These are phyloP conservation scores for Gentiana dahurica DNA, from an alignment of 257 asterid species.

Conservation along the genomic window DNA sequence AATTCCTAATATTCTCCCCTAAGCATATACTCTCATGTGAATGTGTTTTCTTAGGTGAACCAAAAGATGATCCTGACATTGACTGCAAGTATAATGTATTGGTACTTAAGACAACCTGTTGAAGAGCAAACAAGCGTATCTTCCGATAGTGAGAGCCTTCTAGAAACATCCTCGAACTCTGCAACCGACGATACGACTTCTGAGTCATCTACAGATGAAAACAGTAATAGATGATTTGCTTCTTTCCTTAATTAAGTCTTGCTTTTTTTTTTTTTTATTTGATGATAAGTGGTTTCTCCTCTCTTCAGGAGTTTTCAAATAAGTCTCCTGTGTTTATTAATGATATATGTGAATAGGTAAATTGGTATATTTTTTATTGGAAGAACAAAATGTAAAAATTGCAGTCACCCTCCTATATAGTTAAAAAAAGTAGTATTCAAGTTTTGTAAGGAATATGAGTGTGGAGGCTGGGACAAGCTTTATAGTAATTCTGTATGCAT, in stretches of 20 bases:
- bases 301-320: no score
- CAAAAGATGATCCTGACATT: constrained; percentile 42
- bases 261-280: constrained; percentile 2
- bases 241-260: constrained; percentile 1
- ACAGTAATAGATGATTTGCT: constrained; percentile 35
- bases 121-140: constrained; percentile 22
- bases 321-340: no score
- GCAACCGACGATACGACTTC: constrained; percentile 72
- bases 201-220: constrained; percentile 69
- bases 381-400: constrained; percentile 8
- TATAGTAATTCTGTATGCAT: no score
- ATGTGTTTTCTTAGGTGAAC: constrained; percentile 24
- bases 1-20: neutral
- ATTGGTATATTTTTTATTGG: constrained; percentile 3
- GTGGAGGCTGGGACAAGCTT: no score
- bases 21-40: neutral
- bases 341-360: constrained; percentile 16
- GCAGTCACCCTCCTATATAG: neutral
- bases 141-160: constrained; percentile 28
- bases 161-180: constrained; percentile 30
- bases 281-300: no score
- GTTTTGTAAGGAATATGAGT: no score
- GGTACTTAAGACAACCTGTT: constrained; percentile 35
- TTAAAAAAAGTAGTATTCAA: no score
- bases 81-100: constrained; percentile 43